phyloP scores from a whole-genome alignment of 768 basidiomycete species.

The Lentinus tigrinus region DNA sequence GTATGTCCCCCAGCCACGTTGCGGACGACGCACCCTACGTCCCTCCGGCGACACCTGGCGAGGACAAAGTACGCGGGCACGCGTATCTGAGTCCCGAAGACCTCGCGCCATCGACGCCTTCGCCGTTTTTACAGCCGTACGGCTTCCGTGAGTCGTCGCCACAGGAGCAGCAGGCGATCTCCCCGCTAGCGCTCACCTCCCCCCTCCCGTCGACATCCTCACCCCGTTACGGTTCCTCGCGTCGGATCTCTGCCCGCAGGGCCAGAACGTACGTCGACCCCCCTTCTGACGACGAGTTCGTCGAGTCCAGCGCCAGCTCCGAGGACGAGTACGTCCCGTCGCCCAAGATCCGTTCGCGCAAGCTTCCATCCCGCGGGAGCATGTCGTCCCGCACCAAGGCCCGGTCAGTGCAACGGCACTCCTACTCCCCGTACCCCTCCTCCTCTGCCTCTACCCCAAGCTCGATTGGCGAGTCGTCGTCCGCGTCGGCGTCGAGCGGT shows the following conservation, averaged over 20 bases:
- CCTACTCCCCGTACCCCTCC: slow-evolving; percentile 20
- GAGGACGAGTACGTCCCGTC: slow-evolving; percentile 49
- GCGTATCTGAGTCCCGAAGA: slow-evolving; percentile 1
- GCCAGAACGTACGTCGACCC: neutral
- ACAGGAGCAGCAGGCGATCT: neutral
- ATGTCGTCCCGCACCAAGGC: slow-evolving; percentile 2
- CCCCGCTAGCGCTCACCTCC: slow-evolving; percentile 5
- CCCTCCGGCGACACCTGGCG: neutral
- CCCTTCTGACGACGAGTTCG: slow-evolving; percentile 21
- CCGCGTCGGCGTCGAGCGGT: neutral
- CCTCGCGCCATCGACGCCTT: neutral
- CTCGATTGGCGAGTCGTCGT: slow-evolving; percentile 26
- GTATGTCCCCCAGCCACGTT: neutral
- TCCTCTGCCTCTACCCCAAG: slow-evolving; percentile 30
- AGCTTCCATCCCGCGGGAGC: neutral
- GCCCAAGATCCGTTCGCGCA: slow-evolving; percentile 16
- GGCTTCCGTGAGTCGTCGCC: slow-evolving; percentile 1
- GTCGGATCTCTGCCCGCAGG: neutral
- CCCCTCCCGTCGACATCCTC: neutral
- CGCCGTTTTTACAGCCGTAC: slow-evolving; percentile 1
- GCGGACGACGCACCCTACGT: slow-evolving; percentile 9
- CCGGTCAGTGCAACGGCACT: neutral
- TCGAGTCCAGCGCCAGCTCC: slow-evolving; percentile 29
- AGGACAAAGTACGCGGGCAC: neutral
- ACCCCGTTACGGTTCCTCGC: neutral